A percentile compares a stretch with the other conserved stretches of the same genome.
Evolutionary conservation across 805 yeast genomes (phyloP).

Genomic region (Metschnikowia santaceciliae): DNA sequence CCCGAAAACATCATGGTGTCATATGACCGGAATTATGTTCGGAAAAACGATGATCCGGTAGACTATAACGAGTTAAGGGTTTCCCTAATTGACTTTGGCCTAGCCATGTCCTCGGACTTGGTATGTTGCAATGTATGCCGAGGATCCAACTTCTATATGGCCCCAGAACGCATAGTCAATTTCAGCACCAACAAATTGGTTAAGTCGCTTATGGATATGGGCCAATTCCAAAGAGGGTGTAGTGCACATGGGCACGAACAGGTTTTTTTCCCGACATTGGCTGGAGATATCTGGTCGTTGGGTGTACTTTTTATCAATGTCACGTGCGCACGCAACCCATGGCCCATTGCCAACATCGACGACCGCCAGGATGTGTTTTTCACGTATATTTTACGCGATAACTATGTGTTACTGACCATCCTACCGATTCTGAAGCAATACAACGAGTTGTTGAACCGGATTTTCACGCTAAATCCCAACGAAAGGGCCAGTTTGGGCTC

Average conservation of each 20-base stretch:
- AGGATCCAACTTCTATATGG: conserved; percentile 89
- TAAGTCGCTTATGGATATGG: conserved; percentile 27
- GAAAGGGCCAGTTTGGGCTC: conserved; percentile 40
- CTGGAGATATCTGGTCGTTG: conserved; percentile 86
- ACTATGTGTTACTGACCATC: conserved; percentile 53
- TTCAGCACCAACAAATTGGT: conserved; percentile 31
- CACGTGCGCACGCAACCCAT: conserved; percentile 82
- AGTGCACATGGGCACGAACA: conserved; percentile 15
- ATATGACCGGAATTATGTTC: conserved; percentile 18
- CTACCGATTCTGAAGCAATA: conserved; percentile 70
- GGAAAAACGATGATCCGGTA: conserved; percentile 17
- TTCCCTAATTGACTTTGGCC: conserved; percentile 83
- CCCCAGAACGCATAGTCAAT: conserved; percentile 74
- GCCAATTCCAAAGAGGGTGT: conserved; percentile 16
- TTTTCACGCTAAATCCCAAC: conserved; percentile 46
- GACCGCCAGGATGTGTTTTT: conserved; percentile 57
- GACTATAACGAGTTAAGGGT: conserved; percentile 50
- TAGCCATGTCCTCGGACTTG: conserved; percentile 59
- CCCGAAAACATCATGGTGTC: conserved; percentile 40
- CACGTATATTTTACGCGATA: conserved; percentile 54
- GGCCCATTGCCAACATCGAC: conserved; percentile 71
- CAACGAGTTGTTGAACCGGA: conserved; percentile 45
- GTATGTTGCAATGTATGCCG: conserved; percentile 72
- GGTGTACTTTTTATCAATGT: conserved; percentile 78
- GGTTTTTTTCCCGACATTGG: conserved; percentile 57